These are phyloP conservation scores for Fomitiporia mediterranea DNA, from an alignment of 1,284 basidiomycete genomes.

Conservation along the genomic window DNA sequence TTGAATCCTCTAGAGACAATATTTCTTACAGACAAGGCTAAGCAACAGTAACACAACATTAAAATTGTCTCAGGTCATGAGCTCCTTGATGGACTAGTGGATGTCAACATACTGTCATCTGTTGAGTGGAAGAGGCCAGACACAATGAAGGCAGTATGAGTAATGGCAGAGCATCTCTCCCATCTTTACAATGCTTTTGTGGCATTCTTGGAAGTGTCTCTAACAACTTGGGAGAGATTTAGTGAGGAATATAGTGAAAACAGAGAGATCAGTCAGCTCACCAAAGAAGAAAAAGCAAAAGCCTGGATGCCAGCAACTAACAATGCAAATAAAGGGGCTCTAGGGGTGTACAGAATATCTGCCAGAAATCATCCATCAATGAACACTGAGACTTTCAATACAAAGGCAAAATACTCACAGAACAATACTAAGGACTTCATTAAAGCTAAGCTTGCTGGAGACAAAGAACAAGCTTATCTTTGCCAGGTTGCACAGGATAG, in stretches of 20 bases:
- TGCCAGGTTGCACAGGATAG: too few relatives aligned
- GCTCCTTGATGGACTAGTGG: too few relatives aligned
- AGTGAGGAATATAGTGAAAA: neutral
- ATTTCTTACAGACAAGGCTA: constrained; percentile 9
- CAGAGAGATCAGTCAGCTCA: neutral
- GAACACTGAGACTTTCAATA: neutral
- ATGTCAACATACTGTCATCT: too few relatives aligned
- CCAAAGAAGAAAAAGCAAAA: neutral
- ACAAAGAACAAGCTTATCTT: too few relatives aligned
- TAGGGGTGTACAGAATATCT: neutral
- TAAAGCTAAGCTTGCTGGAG: neutral
- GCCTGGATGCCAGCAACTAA: constrained; percentile 14
- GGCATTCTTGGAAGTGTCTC: neutral
- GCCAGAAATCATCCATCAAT: neutral
- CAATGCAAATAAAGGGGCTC: constrained; percentile 10
- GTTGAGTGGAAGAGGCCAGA: neutral
- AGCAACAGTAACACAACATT: too few relatives aligned
- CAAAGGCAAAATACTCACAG: neutral
- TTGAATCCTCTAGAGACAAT: constrained; percentile 1
- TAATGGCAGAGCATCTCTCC: neutral
- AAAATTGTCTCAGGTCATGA: too few relatives aligned
- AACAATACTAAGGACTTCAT: constrained; percentile 1
- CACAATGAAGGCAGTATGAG: neutral
- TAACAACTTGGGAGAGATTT: constrained; percentile 3
- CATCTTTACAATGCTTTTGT: neutral